Percentiles rank a stretch among this genome's conserved stretches.
Conservation (phyloP, 2,329 filamentous ascomycete genomes). For the Periconia digitata region DNA sequence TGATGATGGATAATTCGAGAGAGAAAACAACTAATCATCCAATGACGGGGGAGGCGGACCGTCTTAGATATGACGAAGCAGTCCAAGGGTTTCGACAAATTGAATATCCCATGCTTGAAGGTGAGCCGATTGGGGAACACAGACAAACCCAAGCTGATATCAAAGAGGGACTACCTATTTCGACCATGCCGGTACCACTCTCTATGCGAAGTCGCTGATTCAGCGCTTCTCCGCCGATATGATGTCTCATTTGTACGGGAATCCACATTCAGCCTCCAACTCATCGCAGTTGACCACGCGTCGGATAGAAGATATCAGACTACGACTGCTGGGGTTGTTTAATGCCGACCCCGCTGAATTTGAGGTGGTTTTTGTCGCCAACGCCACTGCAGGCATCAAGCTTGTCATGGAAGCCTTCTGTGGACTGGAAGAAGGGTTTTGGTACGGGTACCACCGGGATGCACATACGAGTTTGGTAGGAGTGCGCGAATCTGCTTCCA, state of each 20-base stretch:
- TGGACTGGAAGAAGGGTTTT: constrained; percentile 69
- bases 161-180: constrained; percentile 74
- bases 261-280: constrained; percentile 84
- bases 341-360: constrained; percentile 79
- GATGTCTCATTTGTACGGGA: constrained; percentile 78
- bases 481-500: constrained; percentile 67
- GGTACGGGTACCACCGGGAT: constrained; percentile 80
- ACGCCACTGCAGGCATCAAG: constrained; percentile 90
- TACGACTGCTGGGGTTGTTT: constrained; percentile 74
- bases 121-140: constrained; percentile 42
- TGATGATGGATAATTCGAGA: constrained; percentile 27
- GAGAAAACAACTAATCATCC: background rate
- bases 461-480: constrained; percentile 88
- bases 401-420: constrained; percentile 78
- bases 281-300: constrained; percentile 77
- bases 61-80: constrained; percentile 55
- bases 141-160: constrained; percentile 7
- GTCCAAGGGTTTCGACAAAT: constrained; percentile 61
- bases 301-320: constrained; percentile 73
- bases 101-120: constrained; percentile 72
- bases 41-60: constrained; percentile 31
- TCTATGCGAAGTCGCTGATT: constrained; percentile 78
- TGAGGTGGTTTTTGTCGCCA: constrained; percentile 87
- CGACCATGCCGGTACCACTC: constrained; percentile 92
- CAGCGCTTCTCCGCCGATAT: constrained; percentile 79